Evolutionary conservation across 257 asterid genomes (phyloP).

Genomic region (Ocimum tenuiflorum): DNA sequence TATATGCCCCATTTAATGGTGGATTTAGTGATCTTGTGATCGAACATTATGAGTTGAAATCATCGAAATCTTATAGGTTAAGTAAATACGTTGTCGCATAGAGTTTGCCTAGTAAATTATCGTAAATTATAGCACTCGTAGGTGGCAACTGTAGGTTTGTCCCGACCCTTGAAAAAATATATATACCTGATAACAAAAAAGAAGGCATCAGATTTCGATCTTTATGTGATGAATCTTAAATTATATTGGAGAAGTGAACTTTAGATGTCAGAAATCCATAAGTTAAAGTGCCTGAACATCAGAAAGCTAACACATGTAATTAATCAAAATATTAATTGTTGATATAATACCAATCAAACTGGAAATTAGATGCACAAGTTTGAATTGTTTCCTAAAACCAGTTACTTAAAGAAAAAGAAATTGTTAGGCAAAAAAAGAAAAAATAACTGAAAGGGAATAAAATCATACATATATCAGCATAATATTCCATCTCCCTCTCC

Average conservation of each 20-base stretch:
- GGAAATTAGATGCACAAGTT: background rate
- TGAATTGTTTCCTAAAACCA: background rate
- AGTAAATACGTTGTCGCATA: too few relatives aligned
- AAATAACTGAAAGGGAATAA: background rate
- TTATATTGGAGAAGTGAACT: constrained; percentile 15
- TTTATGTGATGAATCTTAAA: constrained; percentile 12
- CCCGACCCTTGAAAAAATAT: too few relatives aligned
- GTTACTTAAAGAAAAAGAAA: constrained; percentile 14
- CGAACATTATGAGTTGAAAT: background rate
- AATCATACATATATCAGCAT: background rate
- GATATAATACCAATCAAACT: background rate
- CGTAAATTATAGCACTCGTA: too few relatives aligned
- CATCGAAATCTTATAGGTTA: too few relatives aligned
- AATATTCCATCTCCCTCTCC: background rate
- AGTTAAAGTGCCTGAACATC: constrained; percentile 2
- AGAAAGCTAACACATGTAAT: background rate
- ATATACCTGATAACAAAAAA: constrained; percentile 9
- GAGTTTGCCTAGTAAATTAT: too few relatives aligned
- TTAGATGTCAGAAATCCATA: constrained; percentile 37
- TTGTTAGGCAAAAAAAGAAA: background rate
- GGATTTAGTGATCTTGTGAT: background rate
- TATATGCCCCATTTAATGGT: background rate
- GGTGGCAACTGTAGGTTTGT: too few relatives aligned
- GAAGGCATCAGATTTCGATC: constrained; percentile 27
- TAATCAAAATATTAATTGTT: background rate